Base-by-base conservation (phyloP, 148 eudicot species). In the Polygonum aviculare region DNA sequence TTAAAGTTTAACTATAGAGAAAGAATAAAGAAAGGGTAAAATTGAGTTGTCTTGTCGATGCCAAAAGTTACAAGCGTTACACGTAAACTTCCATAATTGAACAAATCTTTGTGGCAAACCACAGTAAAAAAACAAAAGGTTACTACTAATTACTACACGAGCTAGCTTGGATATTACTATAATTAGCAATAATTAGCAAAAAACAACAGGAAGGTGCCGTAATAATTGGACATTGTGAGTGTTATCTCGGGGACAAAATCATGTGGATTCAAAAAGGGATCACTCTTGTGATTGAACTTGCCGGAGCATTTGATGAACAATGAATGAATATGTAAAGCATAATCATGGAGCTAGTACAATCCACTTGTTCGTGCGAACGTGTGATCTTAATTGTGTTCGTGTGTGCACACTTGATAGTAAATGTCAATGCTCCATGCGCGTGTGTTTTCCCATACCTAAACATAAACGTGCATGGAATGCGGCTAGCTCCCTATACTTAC, bases 51-150 rank as follows among this genome's bases (percentile, higher is more conserved):
- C 72, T 67, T 67, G 72, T 67, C 72, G 10, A 14, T 67, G 72
- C 10, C 72, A 67, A 67, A 67, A 38, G 72, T 16, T 67, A 67
- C 72, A 67, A 67, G n/a, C 44, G 19, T 67, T 45, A 67, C 72
- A 67, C 45, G 72, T 38, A 67, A 67, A 67, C 72, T 67, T 67
- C 44, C 15, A 67, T 67, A 67, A 67, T 67, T 67, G 72, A 67
- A 67, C 45, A 9, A 67, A 35, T 3, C 44, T 67, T 15, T 38
- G 72, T 67, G 71, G 35, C 72, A 5, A 9, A 5, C 9, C 19
- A 67, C 14, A 14, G 45, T 36, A 12, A 67, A 26, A 57, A 19
- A 11, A 55, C 5, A 5, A 38, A 67, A 38, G 45, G 16, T 67
- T 15, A 41, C 38, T 26, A 60, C 38, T 26, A 60, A 22, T 59